These are phyloP conservation scores for Craspedostauros australis DNA, from an alignment of 108 stramenopile genomes.

Conservation along the genomic window DNA sequence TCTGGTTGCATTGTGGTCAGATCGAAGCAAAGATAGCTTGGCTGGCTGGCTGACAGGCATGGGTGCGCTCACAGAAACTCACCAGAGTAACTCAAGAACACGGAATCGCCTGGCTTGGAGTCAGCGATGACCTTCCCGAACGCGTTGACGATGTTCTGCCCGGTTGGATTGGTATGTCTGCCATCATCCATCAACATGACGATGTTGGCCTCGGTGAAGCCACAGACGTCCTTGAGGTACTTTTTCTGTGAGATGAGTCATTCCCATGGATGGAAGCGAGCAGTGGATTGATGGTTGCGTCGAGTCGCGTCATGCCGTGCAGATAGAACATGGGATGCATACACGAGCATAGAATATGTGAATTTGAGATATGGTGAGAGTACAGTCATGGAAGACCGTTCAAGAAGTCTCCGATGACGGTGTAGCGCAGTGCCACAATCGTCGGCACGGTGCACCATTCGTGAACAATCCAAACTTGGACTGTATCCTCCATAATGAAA, in stretches of 20 bases:
- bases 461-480: too few relatives aligned
- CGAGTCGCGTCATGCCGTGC: not conserved
- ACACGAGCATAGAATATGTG: not conserved
- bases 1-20: too few relatives aligned
- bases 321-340: too few relatives aligned
- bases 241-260: too few relatives aligned
- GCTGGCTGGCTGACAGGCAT: not conserved
- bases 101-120: constrained; percentile 50
- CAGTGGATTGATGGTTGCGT: too few relatives aligned
- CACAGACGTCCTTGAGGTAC: constrained; percentile 56
- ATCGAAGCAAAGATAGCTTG: not conserved
- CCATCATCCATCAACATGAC: constrained; percentile 83
- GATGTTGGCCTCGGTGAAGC: constrained; percentile 53
- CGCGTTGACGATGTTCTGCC: constrained; percentile 52
- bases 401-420: too few relatives aligned
- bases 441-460: too few relatives aligned
- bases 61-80: not conserved
- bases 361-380: too few relatives aligned
- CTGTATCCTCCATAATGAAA: too few relatives aligned
- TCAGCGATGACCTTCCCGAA: constrained; percentile 48
- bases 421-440: too few relatives aligned
- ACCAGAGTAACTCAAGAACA: constrained; percentile 54
- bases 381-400: too few relatives aligned
- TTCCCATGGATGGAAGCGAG: too few relatives aligned
- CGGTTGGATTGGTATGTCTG: constrained; percentile 39